A percentile compares a stretch with the other conserved stretches of the same genome.
phyloP scores from a whole-genome alignment of 139 green algal genomes.

The Edaphochlamys debaryana region DNA sequence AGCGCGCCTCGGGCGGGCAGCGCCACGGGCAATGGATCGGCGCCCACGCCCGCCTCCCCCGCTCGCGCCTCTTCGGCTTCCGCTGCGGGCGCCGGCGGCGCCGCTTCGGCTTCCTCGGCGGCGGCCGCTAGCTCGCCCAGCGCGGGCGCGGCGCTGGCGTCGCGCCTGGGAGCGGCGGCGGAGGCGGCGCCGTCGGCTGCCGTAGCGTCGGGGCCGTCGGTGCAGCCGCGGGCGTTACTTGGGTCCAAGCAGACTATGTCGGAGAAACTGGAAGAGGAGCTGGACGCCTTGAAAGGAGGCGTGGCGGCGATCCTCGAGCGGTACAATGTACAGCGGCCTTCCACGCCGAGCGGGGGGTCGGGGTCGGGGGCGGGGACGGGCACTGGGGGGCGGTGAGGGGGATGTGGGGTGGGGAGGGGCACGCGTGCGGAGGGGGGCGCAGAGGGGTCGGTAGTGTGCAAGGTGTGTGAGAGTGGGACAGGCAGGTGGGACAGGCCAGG shows the following conservation, averaged over 20 bases:
- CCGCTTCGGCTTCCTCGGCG: background rate
- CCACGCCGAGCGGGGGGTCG: background rate
- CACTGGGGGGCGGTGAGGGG: too few species aligned
- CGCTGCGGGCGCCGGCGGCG: too few species aligned
- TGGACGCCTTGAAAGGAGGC: conserved; percentile 41
- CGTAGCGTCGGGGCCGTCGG: background rate
- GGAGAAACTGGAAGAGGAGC: conserved; percentile 41
- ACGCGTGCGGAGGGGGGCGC: too few species aligned
- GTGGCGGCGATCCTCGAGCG: conserved; percentile 49
- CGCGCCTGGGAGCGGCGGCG: background rate
- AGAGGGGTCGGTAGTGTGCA: too few species aligned
- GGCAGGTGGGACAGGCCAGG: too few species aligned
- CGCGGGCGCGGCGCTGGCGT: background rate
- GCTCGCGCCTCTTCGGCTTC: too few species aligned
- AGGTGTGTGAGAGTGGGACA: too few species aligned
- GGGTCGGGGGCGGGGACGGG: background rate
- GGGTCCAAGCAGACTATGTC: conserved; percentile 26
- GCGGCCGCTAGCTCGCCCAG: background rate
- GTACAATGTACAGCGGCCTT: conserved; percentile 29
- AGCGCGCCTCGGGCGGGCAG: too few species aligned
- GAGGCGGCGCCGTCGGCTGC: background rate
- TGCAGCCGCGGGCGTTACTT: conserved; percentile 15
- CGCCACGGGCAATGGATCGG: too few species aligned
- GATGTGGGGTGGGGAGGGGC: too few species aligned
- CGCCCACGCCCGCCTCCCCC: too few species aligned